A percentile compares a stretch with the other conserved stretches of the same genome.
phyloP scores from a whole-genome alignment of 352 stramenopile species.

The Globisporangium paddicum region DNA sequence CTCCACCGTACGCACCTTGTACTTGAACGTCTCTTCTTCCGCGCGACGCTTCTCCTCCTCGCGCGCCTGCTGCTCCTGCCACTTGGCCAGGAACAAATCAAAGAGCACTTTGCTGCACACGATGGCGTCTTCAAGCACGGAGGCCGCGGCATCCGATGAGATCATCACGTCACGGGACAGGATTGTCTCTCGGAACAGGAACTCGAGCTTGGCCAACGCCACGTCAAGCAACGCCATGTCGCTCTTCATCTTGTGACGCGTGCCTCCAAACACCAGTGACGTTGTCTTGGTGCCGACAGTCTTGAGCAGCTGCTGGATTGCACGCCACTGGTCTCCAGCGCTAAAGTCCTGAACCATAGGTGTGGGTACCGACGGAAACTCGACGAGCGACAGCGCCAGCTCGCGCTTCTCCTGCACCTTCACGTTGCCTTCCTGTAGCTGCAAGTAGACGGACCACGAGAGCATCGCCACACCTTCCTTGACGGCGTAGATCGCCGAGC shows the following conservation, averaged over 20 bases:
- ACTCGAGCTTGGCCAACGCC: slow-evolving; percentile 60
- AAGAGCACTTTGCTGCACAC: slow-evolving; percentile 71
- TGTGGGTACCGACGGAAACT: slow-evolving; percentile 59
- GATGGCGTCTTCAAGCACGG: slow-evolving; percentile 36
- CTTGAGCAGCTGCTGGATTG: slow-evolving; percentile 60
- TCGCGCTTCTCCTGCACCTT: slow-evolving; percentile 40
- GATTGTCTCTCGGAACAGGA: slow-evolving; percentile 48
- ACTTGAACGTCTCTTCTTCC: slow-evolving; percentile 81
- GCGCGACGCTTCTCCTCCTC: slow-evolving; percentile 70
- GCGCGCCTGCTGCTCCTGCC: slow-evolving; percentile 76
- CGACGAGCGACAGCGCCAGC: slow-evolving; percentile 49
- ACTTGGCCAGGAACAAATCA: slow-evolving; percentile 79
- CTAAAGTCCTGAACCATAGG: slow-evolving; percentile 4
- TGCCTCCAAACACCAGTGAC: slow-evolving; percentile 39
- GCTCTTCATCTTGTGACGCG: slow-evolving; percentile 47
- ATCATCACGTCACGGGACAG: slow-evolving; percentile 14
- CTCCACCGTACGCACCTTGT: slow-evolving; percentile 78
- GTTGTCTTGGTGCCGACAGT: slow-evolving; percentile 38
- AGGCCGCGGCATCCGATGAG: slow-evolving; percentile 18
- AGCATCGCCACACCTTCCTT: slow-evolving; percentile 85
- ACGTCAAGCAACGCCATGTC: slow-evolving; percentile 73
- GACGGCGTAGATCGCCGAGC: slow-evolving; percentile 67
- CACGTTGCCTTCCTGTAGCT: slow-evolving; percentile 44
- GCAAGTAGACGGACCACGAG: slow-evolving; percentile 50
- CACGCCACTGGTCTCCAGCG: slow-evolving; percentile 50